phyloP scores from a whole-genome alignment of 2,329 filamentous ascomycete species.

The Penicillium sp. region DNA sequence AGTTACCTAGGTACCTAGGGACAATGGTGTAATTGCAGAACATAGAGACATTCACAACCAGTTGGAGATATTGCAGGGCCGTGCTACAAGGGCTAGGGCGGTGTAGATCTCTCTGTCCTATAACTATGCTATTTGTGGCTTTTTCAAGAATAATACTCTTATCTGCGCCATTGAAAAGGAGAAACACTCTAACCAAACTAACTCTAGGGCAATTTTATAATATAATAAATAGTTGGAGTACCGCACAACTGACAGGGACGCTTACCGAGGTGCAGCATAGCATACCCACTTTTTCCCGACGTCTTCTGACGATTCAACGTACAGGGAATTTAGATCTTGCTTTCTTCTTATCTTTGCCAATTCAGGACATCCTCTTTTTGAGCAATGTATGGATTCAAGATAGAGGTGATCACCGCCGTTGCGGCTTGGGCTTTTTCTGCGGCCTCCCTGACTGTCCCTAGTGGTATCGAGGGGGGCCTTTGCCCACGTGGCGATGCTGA shows the following conservation, averaged over 20 bases:
- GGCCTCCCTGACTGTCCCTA: slow-evolving; percentile 6
- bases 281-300: not conserved
- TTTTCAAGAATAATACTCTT: not conserved
- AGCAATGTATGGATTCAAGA: not conserved
- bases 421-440: slow-evolving; percentile 24
- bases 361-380: not conserved
- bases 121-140: not conserved
- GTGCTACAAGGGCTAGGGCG: not conserved
- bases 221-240: not conserved
- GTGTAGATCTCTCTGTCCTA: not conserved
- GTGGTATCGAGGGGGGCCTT: not conserved
- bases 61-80: not conserved
- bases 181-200: not conserved
- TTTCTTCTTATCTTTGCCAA: not conserved
- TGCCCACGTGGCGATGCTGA: slow-evolving; percentile 15
- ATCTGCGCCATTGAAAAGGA: not conserved
- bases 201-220: not conserved
- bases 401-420: slow-evolving; percentile 18
- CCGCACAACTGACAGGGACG: not conserved
- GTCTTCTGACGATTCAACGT: not conserved
- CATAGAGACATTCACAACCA: not conserved
- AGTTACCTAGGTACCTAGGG: too few relatives aligned
- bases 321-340: not conserved
- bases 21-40: not conserved
- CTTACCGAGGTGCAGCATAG: not conserved